Conservation (phyloP, 352 stramenopile species). For the Pythium rhizo-oryzae region DNA sequence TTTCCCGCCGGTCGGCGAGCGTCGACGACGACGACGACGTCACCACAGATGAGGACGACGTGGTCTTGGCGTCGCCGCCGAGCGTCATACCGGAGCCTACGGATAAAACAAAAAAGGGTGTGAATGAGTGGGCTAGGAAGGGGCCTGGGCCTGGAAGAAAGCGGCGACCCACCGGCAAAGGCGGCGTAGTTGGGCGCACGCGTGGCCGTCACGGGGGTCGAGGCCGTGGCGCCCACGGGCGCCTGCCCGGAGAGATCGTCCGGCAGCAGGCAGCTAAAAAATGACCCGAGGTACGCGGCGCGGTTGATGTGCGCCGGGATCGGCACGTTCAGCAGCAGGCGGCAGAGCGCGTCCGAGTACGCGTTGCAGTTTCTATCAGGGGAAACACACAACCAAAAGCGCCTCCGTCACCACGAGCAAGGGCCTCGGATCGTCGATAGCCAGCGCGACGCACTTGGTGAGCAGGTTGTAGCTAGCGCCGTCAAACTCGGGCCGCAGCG, state of each 20-base stretch:
- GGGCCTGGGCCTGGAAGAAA: too few species aligned
- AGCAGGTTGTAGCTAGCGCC: slow-evolving; percentile 92
- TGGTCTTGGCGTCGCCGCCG: slow-evolving; percentile 16
- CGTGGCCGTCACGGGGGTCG: slow-evolving; percentile 23
- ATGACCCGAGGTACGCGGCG: slow-evolving; percentile 92
- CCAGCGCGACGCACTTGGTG: slow-evolving; percentile 50
- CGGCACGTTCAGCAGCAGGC: slow-evolving; percentile 71
- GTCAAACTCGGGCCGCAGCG: slow-evolving; percentile 86
- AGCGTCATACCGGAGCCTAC: slow-evolving; percentile 52
- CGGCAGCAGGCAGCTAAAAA: slow-evolving; percentile 81
- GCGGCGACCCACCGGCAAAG: slow-evolving; percentile 52
- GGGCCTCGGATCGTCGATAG: neutral
- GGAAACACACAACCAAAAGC: too few species aligned
- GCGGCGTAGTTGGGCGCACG: slow-evolving; percentile 49
- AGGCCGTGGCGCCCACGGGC: slow-evolving; percentile 51
- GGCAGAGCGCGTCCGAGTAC: slow-evolving; percentile 90
- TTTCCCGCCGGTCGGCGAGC: slow-evolving; percentile 63
- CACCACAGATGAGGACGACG: slow-evolving; percentile 8
- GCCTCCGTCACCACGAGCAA: too few species aligned
- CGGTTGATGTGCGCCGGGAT: slow-evolving; percentile 94
- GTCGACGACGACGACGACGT: slow-evolving; percentile 12
- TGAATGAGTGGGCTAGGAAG: too few species aligned
- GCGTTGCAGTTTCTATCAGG: slow-evolving; percentile 92
- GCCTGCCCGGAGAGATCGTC: slow-evolving; percentile 53
- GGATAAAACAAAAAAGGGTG: neutral